Evolutionary conservation across 768 basidiomycete species (phyloP), one percentile per base, ranked within the genome.

Genomic region (Mrakia hoshinonis): DNA sequence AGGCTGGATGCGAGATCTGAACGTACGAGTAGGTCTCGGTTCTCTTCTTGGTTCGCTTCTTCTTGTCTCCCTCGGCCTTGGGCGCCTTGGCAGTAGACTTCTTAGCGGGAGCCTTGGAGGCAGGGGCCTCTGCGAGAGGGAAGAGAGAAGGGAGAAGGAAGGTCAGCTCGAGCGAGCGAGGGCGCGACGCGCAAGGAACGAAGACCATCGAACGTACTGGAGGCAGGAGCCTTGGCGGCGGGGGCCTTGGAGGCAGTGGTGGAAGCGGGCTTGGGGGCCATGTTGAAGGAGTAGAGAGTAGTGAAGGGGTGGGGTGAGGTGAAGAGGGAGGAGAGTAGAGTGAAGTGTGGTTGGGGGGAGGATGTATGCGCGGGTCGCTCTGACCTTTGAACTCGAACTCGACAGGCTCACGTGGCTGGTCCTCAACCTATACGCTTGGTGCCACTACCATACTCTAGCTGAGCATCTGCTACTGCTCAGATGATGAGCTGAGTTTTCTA

Each of bases 101-200:
- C 82, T 87, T 92, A 78, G 88, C 89, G 76, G 90, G 89, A 78
- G 89, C 71, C 71, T 73, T 90, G 74, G 90, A 91, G 39, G 69
- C 69, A 20, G 69, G 58, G 58, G 58, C 58, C 58, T 61, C 87
- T 64, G 87, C 88, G 26, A 26, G 12, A 24, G 51, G 22, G 49
- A 31, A 70, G 43, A 36, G 34, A 24, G 61, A 47, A n/a, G 20
- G n/a, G 38, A 54, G n/a, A 39, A 26, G 51, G 29, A 36, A 22
- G 29, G 55, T 58, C 55, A 58, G 55, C 3, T 34, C 15, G 54
- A 55, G 20, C 13, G 34, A 22, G 34, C 12, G 36, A 22, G 7
- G 36, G 34, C 15, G 34, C 31, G 7, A 34, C 20, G 18, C 31
- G 34, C 31, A 31, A 51, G 49, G 24, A n/a, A n/a, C 49, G 20